Evolutionary conservation across 805 yeast genomes (phyloP), one percentile per base, ranked within the genome.

Genomic region (Alloascoidea africana): DNA sequence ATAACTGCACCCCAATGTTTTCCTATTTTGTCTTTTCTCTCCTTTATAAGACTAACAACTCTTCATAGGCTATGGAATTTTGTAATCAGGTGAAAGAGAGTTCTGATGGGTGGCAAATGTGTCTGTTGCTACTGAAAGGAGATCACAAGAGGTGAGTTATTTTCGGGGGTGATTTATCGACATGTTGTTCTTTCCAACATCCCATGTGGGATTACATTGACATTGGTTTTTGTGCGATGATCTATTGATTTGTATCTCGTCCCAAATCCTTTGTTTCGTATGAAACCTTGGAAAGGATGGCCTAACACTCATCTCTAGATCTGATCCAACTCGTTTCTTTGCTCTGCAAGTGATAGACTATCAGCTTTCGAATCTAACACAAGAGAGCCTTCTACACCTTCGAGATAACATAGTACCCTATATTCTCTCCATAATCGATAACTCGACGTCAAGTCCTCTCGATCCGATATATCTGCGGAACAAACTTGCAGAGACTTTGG

Each of bases 261-360:
- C n/a, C n/a, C n/a, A n/a, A n/a, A n/a, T n/a, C n/a, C n/a, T n/a
- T n/a, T n/a, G 14, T 17, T 14, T 14, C 18, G n/a, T 15, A 17
- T 5, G 5, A 13, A 2, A 32, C 14, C 5, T 39, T 13, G 4
- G 2, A 33, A 14, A 19, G 16, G 14, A 14, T 17, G 32, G 3
- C 5, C 17, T 13, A 16, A 13, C 5, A 5, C 33, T 19, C 39
- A 45, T 38, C 34, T n/a, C n/a, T 8, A 49, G 74, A 34, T 63
- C 69, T 38, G 72, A 70, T 37, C 70, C 70, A 37, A 68, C 76
- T 36, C 68, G 73, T 50, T 78, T 77, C 51, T 81, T 80, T 52
- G 64, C 75, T 5, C 64, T 73, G 39, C 91, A 81, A 56, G 83
- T 81, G 17, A 64, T 81, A 14, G 79, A 76, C 38, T 72, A 68